A percentile compares a stretch with the other conserved stretches of the same genome.
Conservation (phyloP, 2,329 filamentous ascomycete species). For the Phymatotrichopsis omnivora region DNA sequence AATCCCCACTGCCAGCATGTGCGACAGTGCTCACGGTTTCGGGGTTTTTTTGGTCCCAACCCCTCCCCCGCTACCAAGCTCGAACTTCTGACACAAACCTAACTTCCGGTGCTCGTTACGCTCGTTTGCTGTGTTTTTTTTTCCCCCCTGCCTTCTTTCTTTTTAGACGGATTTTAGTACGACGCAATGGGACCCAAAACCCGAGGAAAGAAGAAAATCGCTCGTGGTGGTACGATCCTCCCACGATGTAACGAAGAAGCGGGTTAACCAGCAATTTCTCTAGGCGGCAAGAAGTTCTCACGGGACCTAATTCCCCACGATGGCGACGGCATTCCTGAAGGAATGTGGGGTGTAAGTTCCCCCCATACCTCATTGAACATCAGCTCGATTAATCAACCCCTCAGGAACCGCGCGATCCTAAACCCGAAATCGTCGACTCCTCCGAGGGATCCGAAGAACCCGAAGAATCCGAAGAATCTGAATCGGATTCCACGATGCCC, state of each 20-base stretch:
- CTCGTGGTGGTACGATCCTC: slow-evolving; percentile 60
- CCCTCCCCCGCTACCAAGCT: no score
- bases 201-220: slow-evolving; percentile 91
- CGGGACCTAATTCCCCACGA: slow-evolving; percentile 81
- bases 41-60: no score
- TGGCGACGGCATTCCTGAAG: slow-evolving; percentile 46
- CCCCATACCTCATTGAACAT: slow-evolving; percentile 12
- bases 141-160: slow-evolving; percentile 30
- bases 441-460: slow-evolving; percentile 42
- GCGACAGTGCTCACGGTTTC: no score
- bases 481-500: slow-evolving; percentile 39
- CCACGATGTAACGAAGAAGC: slow-evolving; percentile 2
- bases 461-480: slow-evolving; percentile 44
- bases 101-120: no score
- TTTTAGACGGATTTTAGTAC: slow-evolving; percentile 36
- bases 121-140: no score
- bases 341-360: slow-evolving; percentile 67
- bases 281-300: slow-evolving; percentile 92
- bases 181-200: slow-evolving; percentile 37
- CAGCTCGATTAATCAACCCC: neutral
- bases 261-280: slow-evolving; percentile 1
- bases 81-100: no score
- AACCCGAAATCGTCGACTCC: slow-evolving; percentile 44
- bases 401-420: slow-evolving; percentile 25
- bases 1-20: no score